A percentile compares a stretch with the other conserved stretches of the same genome.
Evolutionary conservation across 306 rosid species (phyloP).

Genomic region (Mimosa bimucronata): DNA sequence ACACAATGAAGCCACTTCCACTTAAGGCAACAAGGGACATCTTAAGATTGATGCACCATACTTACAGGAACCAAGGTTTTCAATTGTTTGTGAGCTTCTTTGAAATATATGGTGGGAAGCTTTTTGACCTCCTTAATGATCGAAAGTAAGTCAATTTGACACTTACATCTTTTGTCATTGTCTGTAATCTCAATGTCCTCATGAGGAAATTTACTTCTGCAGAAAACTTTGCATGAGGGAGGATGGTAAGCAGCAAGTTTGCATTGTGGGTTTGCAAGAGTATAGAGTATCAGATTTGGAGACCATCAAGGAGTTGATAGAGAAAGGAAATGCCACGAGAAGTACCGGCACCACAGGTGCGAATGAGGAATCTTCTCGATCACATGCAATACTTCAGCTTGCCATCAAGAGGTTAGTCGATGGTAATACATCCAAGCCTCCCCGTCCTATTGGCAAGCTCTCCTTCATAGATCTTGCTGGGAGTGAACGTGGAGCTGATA

Average conservation of each 20-base stretch:
- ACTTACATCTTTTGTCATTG: constrained; percentile 18
- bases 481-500: constrained; percentile 98
- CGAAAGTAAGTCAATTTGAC: constrained; percentile 65
- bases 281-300: constrained; percentile 85
- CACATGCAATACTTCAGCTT: constrained; percentile 97
- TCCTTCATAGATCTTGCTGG: constrained; percentile 97
- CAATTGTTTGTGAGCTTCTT: constrained; percentile 88
- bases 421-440: constrained; percentile 83
- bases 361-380: constrained; percentile 92
- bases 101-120: constrained; percentile 92
- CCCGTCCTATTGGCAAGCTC: constrained; percentile 84
- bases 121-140: constrained; percentile 89
- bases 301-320: constrained; percentile 84
- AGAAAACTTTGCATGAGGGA: constrained; percentile 96
- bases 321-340: constrained; percentile 84
- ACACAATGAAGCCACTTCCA: constrained; percentile 93
- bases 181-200: constrained; percentile 22
- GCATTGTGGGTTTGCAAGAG: constrained; percentile 94
- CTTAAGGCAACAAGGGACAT: constrained; percentile 90
- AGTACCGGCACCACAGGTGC: constrained; percentile 97
- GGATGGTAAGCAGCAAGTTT: constrained; percentile 92
- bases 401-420: constrained; percentile 72
- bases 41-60: constrained; percentile 86
- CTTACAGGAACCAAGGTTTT: constrained; percentile 84
- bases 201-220: constrained; percentile 47